Conservation (phyloP, 495 filamentous ascomycete species). For the Talaromyces borbonicus region DNA sequence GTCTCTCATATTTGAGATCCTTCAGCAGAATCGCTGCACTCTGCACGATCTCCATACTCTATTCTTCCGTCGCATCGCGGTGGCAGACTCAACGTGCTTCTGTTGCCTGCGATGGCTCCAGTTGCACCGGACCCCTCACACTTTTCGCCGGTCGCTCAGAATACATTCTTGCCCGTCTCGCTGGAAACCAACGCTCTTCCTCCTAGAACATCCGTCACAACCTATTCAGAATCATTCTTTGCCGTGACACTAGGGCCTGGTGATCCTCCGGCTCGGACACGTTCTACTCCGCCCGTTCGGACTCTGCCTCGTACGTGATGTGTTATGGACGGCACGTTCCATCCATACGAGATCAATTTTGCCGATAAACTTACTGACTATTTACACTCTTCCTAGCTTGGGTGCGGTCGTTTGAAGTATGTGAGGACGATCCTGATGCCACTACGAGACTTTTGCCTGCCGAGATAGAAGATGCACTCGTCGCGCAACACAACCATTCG, state of each 20-base stretch:
- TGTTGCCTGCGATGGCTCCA: slow-evolving; percentile 25
- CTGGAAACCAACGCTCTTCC: slow-evolving; percentile 7
- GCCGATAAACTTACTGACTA: not conserved
- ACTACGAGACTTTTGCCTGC: slow-evolving; percentile 29
- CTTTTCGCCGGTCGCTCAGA: slow-evolving; percentile 9
- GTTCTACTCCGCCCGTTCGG: slow-evolving; percentile 14
- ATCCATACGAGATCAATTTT: not conserved
- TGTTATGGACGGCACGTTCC: not conserved
- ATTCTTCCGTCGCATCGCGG: slow-evolving; percentile 6
- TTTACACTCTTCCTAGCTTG: slow-evolving; percentile 39
- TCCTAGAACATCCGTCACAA: not conserved
- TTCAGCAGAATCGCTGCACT: no score
- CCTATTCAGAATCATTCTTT: not conserved
- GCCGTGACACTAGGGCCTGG: not conserved
- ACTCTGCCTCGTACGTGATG: slow-evolving; percentile 23
- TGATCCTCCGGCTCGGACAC: not conserved
- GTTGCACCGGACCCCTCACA: slow-evolving; percentile 17
- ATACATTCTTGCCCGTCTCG: not conserved
- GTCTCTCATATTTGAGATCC: no score
- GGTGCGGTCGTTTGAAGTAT: slow-evolving; percentile 42
- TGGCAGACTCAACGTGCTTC: slow-evolving; percentile 13
- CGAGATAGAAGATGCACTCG: slow-evolving; percentile 39
- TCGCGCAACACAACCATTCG: slow-evolving; percentile 51
- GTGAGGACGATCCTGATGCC: slow-evolving; percentile 21
- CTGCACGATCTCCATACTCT: not conserved